These are phyloP conservation scores for Triangularia verruculosa DNA, from an alignment of 2,329 filamentous ascomycete genomes.

Conservation along the genomic window DNA sequence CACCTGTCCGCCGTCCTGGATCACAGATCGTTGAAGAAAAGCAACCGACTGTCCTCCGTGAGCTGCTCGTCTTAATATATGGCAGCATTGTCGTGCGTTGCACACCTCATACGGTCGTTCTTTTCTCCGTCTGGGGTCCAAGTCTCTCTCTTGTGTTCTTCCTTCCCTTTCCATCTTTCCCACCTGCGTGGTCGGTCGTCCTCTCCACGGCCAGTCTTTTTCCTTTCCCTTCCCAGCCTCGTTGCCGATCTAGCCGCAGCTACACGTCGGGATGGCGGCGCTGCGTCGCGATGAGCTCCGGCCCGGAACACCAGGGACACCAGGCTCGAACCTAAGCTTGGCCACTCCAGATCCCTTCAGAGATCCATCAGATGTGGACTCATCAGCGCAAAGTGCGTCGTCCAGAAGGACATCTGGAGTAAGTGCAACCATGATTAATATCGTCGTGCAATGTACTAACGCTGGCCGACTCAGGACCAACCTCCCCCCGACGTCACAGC, in stretches of 20 bases:
- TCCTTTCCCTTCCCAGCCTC: neutral
- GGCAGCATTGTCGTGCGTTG: neutral
- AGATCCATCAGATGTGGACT: constrained; percentile 22
- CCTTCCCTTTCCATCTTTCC: neutral
- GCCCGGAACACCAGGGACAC: constrained; percentile 14
- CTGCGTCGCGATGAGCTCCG: constrained; percentile 2
- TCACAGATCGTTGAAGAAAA: neutral
- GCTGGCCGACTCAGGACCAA: constrained; percentile 1
- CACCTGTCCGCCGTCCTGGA: neutral
- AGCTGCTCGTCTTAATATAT: neutral
- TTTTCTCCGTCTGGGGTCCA: neutral
- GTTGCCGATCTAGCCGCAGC: neutral
- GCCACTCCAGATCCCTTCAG: constrained; percentile 18
- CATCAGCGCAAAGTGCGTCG: constrained; percentile 13
- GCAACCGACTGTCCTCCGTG: neutral
- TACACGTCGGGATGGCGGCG: constrained; percentile 15
- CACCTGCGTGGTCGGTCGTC: neutral
- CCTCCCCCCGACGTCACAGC: constrained; percentile 4
- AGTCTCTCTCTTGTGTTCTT: constrained; percentile 12
- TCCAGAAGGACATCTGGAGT: constrained; percentile 19
- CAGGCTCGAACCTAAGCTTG: neutral
- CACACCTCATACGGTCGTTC: constrained; percentile 1
- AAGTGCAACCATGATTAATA: constrained; percentile 7
- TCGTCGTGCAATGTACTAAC: constrained; percentile 12
- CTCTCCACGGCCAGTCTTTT: neutral